Conservation (phyloP, 2,329 filamentous ascomycete species). For the Alternaria angustiovoidea region DNA sequence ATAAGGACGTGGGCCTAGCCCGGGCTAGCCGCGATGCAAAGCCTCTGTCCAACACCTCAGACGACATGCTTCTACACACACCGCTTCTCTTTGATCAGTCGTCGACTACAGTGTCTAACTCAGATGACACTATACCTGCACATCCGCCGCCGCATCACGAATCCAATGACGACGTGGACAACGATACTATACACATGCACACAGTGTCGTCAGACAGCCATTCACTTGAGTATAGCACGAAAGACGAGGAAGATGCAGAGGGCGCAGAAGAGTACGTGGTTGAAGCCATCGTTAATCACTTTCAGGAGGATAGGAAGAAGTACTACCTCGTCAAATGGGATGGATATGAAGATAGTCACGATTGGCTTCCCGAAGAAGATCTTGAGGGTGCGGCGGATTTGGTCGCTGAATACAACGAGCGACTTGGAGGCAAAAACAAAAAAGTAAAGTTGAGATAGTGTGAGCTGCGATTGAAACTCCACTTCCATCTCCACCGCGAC, state of each 20-base stretch:
- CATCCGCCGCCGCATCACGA: background rate
- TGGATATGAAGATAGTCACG: constrained; percentile 40
- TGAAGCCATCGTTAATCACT: constrained; percentile 40
- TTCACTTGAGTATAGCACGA: background rate
- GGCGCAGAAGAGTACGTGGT: constrained; percentile 40
- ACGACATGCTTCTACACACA: background rate
- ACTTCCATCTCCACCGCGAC: background rate
- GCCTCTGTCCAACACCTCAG: constrained; percentile 15
- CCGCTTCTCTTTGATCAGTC: background rate
- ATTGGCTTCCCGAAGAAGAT: constrained; percentile 42
- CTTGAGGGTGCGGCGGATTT: constrained; percentile 38
- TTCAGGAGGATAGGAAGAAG: constrained; percentile 25
- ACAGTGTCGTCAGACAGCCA: background rate
- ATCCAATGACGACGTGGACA: background rate
- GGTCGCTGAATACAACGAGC: constrained; percentile 34
- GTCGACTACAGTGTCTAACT: background rate
- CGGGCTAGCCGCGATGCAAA: constrained; percentile 4
- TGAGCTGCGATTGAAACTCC: background rate
- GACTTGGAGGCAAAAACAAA: constrained; percentile 17
- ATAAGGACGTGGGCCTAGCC: constrained; percentile 8
- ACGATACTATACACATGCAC: background rate
- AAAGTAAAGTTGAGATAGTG: background rate
- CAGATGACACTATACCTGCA: constrained; percentile 10
- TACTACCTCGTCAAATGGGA: constrained; percentile 49
- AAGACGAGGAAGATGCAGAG: constrained; percentile 6